Conservation (phyloP, 352 stramenopile species). For the Aphanomyces cochlioides region DNA sequence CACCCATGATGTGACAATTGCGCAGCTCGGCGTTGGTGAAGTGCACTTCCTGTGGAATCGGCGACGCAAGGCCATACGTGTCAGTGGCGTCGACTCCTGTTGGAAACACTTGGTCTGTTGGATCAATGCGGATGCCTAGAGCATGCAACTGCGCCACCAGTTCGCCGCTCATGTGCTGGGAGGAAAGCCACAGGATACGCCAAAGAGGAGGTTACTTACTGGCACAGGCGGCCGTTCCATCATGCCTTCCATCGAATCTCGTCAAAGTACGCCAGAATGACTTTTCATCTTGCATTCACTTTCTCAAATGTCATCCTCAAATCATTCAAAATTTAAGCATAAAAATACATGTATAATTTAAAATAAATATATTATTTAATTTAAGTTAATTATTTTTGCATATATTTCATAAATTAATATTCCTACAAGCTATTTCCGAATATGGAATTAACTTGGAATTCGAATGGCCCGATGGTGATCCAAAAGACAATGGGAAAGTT, state of each 20-base stretch:
- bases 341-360: too few relatives aligned
- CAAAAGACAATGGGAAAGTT: neutral
- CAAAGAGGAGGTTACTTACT: slow-evolving; percentile 3
- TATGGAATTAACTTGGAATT: too few relatives aligned
- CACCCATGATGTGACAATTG: slow-evolving; percentile 67
- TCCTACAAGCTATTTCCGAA: too few relatives aligned
- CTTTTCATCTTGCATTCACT: too few relatives aligned
- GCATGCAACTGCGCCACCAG: slow-evolving; percentile 75
- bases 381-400: too few relatives aligned
- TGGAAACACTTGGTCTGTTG: slow-evolving; percentile 76
- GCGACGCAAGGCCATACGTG: slow-evolving; percentile 62
- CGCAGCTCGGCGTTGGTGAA: slow-evolving; percentile 83
- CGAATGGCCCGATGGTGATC: too few relatives aligned
- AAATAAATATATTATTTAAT: too few relatives aligned
- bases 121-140: slow-evolving; percentile 58
- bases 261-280: too few relatives aligned
- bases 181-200: slow-evolving; percentile 15
- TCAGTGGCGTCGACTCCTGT: slow-evolving; percentile 73
- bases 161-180: slow-evolving; percentile 35
- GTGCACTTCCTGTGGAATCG: slow-evolving; percentile 82
- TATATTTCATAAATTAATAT: too few relatives aligned
- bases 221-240: neutral
- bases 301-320: neutral
- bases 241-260: neutral
- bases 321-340: too few relatives aligned